Percentiles rank a stretch among this genome's conserved stretches.
Conservation (phyloP, 192 early-diverging fungal species). For the Powellomyces hirtus region DNA sequence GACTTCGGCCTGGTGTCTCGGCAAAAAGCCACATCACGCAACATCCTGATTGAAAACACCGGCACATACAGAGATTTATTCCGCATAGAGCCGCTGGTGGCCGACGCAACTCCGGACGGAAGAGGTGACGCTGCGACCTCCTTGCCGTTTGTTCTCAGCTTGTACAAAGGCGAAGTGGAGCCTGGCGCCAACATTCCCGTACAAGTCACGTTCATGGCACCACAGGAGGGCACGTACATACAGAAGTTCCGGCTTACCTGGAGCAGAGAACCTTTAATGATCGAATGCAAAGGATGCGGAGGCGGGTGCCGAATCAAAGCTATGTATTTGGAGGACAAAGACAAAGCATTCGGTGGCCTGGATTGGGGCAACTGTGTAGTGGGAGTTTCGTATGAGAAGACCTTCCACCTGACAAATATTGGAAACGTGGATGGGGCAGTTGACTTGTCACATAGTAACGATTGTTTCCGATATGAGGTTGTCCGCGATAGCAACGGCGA, state of each 20-base stretch:
- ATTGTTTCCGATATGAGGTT: slow-evolving; percentile 37
- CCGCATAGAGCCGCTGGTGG: slow-evolving; percentile 39
- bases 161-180: slow-evolving; percentile 36
- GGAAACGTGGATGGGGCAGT: slow-evolving; percentile 49
- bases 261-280: slow-evolving; percentile 42
- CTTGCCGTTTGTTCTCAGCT: slow-evolving; percentile 33
- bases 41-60: slow-evolving; percentile 45
- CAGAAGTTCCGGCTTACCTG: slow-evolving; percentile 39
- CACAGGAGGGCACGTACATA: slow-evolving; percentile 41
- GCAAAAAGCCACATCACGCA: slow-evolving; percentile 36
- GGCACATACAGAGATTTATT: slow-evolving; percentile 51
- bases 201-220: slow-evolving; percentile 43
- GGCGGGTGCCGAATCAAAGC: slow-evolving; percentile 48
- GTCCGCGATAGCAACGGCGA: slow-evolving; percentile 32
- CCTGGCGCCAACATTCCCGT: slow-evolving; percentile 33
- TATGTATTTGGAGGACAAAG: slow-evolving; percentile 29
- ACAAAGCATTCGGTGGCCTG: slow-evolving; percentile 38
- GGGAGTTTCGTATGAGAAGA: slow-evolving; percentile 42
- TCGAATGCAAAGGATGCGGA: slow-evolving; percentile 46
- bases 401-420: slow-evolving; percentile 41
- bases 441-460: slow-evolving; percentile 41
- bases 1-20: slow-evolving; percentile 56
- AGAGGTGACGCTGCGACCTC: slow-evolving; percentile 2
- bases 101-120: background rate
- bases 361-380: slow-evolving; percentile 53